A percentile compares a stretch with the other conserved stretches of the same genome.
Evolutionary conservation across 345 rosid species (phyloP).

Genomic region (Boechera divaricarpa): DNA sequence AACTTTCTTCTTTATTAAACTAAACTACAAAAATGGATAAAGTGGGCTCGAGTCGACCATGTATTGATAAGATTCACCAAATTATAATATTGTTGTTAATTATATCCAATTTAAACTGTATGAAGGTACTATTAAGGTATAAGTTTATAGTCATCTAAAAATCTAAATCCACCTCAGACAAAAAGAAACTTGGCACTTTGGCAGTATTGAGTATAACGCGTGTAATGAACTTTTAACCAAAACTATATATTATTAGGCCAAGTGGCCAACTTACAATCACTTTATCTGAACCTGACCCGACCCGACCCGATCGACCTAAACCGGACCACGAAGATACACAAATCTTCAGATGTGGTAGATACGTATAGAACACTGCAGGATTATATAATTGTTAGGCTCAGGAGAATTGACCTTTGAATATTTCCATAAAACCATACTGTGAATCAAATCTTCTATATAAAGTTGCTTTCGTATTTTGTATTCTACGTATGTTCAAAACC

Average conservation of each 20-base stretch:
- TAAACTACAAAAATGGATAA: constrained; percentile 20
- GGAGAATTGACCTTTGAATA: constrained; percentile 41
- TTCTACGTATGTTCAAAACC: constrained; percentile 19
- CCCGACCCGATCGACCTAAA: not conserved
- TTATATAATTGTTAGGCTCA: constrained; percentile 33
- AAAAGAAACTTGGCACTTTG: not conserved
- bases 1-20: not conserved
- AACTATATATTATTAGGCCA: constrained; percentile 35
- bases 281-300: constrained; percentile 5
- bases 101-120: not conserved
- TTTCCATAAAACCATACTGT: constrained; percentile 25
- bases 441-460: constrained; percentile 3
- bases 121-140: not conserved
- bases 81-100: not conserved
- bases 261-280: constrained; percentile 33
- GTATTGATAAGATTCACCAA: constrained; percentile 13
- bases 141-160: not conserved
- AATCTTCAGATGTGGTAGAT: constrained; percentile 36
- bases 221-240: constrained; percentile 19
- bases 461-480: constrained; percentile 24
- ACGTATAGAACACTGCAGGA: constrained; percentile 36
- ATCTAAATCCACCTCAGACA: not conserved
- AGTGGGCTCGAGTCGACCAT: constrained; percentile 32
- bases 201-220: constrained; percentile 1
- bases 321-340: not conserved